These are phyloP conservation scores for Martensiomyces pterosporus DNA, from an alignment of 192 early-diverging fungal genomes.

Conservation along the genomic window DNA sequence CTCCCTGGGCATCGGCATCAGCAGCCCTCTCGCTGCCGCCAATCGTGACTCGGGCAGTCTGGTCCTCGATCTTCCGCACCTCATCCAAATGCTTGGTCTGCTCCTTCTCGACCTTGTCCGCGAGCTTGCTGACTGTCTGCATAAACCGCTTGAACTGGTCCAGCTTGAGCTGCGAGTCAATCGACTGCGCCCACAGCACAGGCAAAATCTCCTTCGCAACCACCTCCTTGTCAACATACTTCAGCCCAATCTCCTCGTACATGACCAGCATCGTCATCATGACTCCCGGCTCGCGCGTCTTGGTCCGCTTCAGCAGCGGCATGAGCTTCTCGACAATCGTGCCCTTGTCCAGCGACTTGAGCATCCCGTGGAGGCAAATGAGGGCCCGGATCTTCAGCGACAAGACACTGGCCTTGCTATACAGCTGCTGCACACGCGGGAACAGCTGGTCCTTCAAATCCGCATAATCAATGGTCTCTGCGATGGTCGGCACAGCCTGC, in stretches of 20 bases:
- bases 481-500: constrained; percentile 55
- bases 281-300: constrained; percentile 71
- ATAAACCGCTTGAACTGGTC: constrained; percentile 70
- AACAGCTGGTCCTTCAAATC: constrained; percentile 64
- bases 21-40: not conserved
- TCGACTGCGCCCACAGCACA: constrained; percentile 69
- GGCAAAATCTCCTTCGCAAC: constrained; percentile 75
- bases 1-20: not conserved
- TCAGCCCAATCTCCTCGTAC: constrained; percentile 70
- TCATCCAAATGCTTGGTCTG: constrained; percentile 60
- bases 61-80: constrained; percentile 46
- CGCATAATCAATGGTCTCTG: constrained; percentile 56
- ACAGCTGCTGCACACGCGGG: constrained; percentile 69
- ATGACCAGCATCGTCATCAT: constrained; percentile 73
- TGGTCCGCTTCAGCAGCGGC: constrained; percentile 72
- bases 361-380: constrained; percentile 63
- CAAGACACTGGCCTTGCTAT: constrained; percentile 61
- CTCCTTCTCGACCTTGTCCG: constrained; percentile 55
- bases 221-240: constrained; percentile 64
- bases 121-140: constrained; percentile 55
- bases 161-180: constrained; percentile 65
- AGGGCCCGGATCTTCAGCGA: constrained; percentile 70
- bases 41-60: not conserved
- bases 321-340: constrained; percentile 71
- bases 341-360: constrained; percentile 62